These are phyloP conservation scores for Acacia crassicarpa DNA, from an alignment of 306 rosid species.

Conservation along the genomic window DNA sequence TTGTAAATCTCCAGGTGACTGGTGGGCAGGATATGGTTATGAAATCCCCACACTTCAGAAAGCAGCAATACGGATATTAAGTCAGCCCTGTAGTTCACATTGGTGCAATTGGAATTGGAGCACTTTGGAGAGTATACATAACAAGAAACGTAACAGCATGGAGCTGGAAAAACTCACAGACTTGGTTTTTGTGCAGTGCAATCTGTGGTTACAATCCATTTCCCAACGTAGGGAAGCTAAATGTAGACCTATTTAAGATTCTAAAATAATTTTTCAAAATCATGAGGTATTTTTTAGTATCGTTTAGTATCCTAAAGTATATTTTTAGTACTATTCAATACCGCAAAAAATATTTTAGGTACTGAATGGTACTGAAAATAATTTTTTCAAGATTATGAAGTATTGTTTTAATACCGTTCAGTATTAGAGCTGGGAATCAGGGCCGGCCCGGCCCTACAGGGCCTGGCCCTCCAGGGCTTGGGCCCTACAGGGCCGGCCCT, in stretches of 20 bases:
- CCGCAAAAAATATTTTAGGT: too few species aligned
- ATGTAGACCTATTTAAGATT: conserved; percentile 28
- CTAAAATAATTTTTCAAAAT: too few species aligned
- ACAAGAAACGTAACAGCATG: conserved; percentile 40
- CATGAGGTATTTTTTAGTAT: too few species aligned
- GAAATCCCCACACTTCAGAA: conserved; percentile 70
- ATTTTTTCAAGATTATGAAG: too few species aligned
- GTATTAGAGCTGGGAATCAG: too few species aligned
- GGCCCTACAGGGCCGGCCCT: too few species aligned
- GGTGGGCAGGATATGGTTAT: conserved; percentile 82
- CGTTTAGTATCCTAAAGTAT: too few species aligned
- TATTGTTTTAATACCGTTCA: too few species aligned
- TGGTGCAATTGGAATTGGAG: conserved; percentile 70
- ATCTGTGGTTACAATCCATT: conserved; percentile 60
- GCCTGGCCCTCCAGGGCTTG: too few species aligned
- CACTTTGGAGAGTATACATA: conserved; percentile 54
- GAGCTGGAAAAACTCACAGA: conserved; percentile 57
- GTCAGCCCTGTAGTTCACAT: conserved; percentile 76
- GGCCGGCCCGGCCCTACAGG: too few species aligned
- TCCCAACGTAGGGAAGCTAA: conserved; percentile 43
- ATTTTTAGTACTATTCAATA: too few species aligned
- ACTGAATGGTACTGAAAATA: too few species aligned
- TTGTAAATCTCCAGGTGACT: conserved; percentile 53
- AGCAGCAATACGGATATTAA: conserved; percentile 61
- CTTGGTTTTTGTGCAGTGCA: conserved; percentile 67